Evolutionary conservation across 2,329 filamentous ascomycete genomes (phyloP).

Genomic region (Aspergillus eucalypticola): DNA sequence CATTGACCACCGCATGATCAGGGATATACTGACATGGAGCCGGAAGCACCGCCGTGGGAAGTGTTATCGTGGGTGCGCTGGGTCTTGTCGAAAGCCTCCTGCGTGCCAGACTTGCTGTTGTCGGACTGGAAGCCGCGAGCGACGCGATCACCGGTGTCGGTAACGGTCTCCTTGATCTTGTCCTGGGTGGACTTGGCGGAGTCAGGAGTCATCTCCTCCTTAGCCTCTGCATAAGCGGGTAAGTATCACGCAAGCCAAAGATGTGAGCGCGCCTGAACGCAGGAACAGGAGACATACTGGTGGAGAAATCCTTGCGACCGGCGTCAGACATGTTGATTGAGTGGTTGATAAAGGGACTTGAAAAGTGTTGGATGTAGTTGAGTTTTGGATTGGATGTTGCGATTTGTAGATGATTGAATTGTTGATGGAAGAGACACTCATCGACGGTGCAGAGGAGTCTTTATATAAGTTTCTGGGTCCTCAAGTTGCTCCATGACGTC

Average conservation of each 20-base stretch:
- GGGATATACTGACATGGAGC: slow-evolving; percentile 42
- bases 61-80: slow-evolving; percentile 49
- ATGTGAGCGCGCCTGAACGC: neutral
- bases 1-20: neutral
- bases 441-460: slow-evolving; percentile 3
- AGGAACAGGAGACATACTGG: slow-evolving; percentile 39
- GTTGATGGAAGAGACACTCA: slow-evolving; percentile 7
- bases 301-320: slow-evolving; percentile 62
- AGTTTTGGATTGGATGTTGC: neutral
- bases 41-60: slow-evolving; percentile 38
- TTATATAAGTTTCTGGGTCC: slow-evolving; percentile 26
- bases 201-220: slow-evolving; percentile 60
- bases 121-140: slow-evolving; percentile 55
- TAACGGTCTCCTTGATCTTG: slow-evolving; percentile 59
- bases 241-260: slow-evolving; percentile 12
- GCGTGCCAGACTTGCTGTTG: slow-evolving; percentile 55
- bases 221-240: slow-evolving; percentile 47
- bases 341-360: neutral
- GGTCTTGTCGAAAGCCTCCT: slow-evolving; percentile 54
- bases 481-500: slow-evolving; percentile 22
- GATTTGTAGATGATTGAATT: neutral
- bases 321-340: slow-evolving; percentile 59
- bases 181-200: slow-evolving; percentile 62
- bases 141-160: slow-evolving; percentile 57
- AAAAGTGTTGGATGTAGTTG: neutral